Evolutionary conservation across 495 filamentous ascomycete genomes (phyloP).

Genomic region (Penicillium verhagenii): DNA sequence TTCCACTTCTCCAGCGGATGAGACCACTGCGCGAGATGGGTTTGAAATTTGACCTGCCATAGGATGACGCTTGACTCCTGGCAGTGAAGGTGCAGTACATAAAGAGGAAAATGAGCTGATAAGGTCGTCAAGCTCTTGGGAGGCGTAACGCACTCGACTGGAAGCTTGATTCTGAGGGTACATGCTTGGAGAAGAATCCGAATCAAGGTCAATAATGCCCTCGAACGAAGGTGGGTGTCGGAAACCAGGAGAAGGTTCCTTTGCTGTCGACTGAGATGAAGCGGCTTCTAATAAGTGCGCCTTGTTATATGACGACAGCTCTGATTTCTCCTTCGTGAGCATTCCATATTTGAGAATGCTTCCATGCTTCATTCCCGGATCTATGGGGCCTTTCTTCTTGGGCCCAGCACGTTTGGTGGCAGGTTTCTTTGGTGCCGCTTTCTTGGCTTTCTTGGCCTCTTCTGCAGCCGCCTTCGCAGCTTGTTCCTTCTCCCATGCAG

Average conservation of each 20-base stretch:
- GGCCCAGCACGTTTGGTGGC: slow-evolving; percentile 31
- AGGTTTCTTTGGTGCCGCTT: slow-evolving; percentile 28
- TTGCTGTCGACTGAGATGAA: slow-evolving; percentile 10
- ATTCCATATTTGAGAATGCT: slow-evolving; percentile 49
- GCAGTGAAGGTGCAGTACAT: slow-evolving; percentile 19
- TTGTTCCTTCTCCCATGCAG: slow-evolving; percentile 71
- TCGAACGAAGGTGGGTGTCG: slow-evolving; percentile 5
- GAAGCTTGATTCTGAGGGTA: slow-evolving; percentile 12
- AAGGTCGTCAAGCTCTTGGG: slow-evolving; percentile 29
- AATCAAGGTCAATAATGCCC: slow-evolving; percentile 9
- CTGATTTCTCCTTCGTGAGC: slow-evolving; percentile 40
- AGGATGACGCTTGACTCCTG: slow-evolving; percentile 27
- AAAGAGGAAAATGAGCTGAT: slow-evolving; percentile 29
- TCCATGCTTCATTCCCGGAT: slow-evolving; percentile 44
- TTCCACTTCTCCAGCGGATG: slow-evolving; percentile 10
- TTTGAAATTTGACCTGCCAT: slow-evolving; percentile 10
- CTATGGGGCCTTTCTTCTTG: slow-evolving; percentile 43
- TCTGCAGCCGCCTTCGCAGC: slow-evolving; percentile 24
- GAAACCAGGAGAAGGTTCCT: slow-evolving; percentile 9
- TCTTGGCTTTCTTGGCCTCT: slow-evolving; percentile 17
- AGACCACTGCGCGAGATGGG: slow-evolving; percentile 12
- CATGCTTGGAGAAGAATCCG: slow-evolving; percentile 20
- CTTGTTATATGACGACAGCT: slow-evolving; percentile 33
- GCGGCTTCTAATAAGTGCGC: slow-evolving; percentile 35
- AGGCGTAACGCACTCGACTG: neutral